Percentiles rank a stretch among this genome's conserved stretches.
Evolutionary conservation across 305 asterid species (phyloP).

Genomic region (Fraxinus floribunda): DNA sequence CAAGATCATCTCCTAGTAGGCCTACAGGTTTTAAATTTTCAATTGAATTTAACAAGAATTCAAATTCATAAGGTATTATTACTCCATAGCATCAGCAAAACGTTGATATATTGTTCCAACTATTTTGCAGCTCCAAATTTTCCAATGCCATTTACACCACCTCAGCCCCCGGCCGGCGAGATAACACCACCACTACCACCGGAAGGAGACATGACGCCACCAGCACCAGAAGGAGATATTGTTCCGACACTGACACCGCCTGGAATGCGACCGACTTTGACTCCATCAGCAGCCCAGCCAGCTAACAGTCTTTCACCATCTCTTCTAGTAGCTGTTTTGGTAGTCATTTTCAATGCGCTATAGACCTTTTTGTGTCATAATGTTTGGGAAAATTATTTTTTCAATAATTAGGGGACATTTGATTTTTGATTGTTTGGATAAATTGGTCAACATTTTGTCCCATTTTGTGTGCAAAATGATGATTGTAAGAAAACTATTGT

Average conservation of each 20-base stretch:
- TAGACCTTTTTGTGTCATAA: not conserved
- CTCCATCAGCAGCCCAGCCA: conserved; percentile 40
- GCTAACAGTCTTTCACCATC: conserved; percentile 34
- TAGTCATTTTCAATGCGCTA: conserved; percentile 28
- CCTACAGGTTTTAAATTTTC: conserved; percentile 29
- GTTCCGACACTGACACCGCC: conserved; percentile 57
- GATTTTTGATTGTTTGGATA: not conserved
- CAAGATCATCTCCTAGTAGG: conserved; percentile 33
- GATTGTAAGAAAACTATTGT: not conserved
- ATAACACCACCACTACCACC: conserved; percentile 24
- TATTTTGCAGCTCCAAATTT: conserved; percentile 35
- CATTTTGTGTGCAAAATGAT: not conserved
- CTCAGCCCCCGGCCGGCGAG: conserved; percentile 11
- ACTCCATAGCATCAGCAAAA: not conserved
- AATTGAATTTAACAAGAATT: not conserved
- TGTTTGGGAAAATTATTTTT: not conserved
- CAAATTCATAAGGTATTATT: not conserved
- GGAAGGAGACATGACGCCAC: conserved; percentile 21
- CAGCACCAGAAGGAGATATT: conserved; percentile 25
- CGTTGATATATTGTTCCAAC: not conserved
- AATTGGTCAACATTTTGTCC: not conserved
- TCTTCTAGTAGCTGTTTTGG: conserved; percentile 30
- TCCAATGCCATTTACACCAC: conserved; percentile 35
- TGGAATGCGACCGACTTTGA: conserved; percentile 50
- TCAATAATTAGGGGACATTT: not conserved